Evolutionary conservation across 192 early-diverging fungal species (phyloP), one percentile per base, ranked within the genome.

Genomic region (Oehlia diaphana): DNA sequence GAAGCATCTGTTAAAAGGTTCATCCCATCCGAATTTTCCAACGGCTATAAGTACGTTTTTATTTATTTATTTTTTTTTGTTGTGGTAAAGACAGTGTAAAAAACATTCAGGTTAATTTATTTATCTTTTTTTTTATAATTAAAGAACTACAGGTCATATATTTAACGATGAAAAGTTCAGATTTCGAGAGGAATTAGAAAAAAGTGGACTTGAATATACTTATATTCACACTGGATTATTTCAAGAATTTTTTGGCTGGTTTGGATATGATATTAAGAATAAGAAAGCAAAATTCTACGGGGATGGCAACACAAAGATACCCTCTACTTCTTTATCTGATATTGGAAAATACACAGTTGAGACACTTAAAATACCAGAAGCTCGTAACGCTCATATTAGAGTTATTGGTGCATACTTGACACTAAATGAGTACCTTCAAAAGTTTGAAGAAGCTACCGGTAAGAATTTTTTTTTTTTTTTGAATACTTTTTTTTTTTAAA

Each of bases 191-290:
- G 63, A 63, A n/a, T 1, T 77, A 31, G 44, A 67, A 39, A 63
- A 77, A n/a, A 77, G 63, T 39, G 76, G 76, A 10, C 9, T 77
- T 5, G 63, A 77, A 58, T 77, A 77, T 0, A 77, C 75, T 9
- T 70, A 37, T 5, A 47, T 77, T 9, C 31, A 70, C 35, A 28
- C 2, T 16, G 63, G 76, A 47, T 23, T 71, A 47, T 71, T 71
- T 2, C 12, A 12, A 71, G 69, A 71, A 71, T 39, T 21, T 71
- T 9, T 71, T 42, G 69, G 12, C 14, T 37, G 28, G 69, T 16
- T 71, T 21, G 69, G 69, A 47, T 71, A 37, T 42, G 69, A 72
- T 72, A 1, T 72, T 49, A 72, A 72, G 47, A 72, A 72, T 72
- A 72, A 72, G 16, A 72, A 14, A 9, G 70, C 14, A 13, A 72